Base-by-base conservation (phyloP, 108 stramenopile species). In the Craspedostauros australis region DNA sequence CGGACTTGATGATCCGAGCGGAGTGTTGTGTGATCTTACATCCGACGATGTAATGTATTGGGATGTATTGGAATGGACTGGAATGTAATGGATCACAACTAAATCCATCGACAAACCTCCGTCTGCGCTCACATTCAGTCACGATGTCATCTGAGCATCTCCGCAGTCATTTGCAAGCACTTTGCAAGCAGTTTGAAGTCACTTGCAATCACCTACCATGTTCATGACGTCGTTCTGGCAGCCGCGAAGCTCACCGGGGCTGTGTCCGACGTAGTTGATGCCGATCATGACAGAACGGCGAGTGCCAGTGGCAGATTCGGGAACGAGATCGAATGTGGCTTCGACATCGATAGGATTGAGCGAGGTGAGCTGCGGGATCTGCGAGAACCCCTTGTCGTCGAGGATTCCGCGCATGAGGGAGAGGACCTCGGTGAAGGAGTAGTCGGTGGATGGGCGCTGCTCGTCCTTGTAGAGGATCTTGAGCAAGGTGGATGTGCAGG, bases 401-500 rank as follows among this genome's bases (percentile, higher is more conserved):
- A 85, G 55, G 32, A 60, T 55, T 1, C 43, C 50, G 25, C 88
- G 64, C 84, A 86, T 90, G 20, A 70, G 57, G 22, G 46, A 40
- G 27, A 90, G 62, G 5, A 81, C 73, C 54, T 88, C 76, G 22
- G 82, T 71, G 73, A 83, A 95, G 16, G 77, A 78, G 60, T 82
- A 22, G 11, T 64, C 55, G 3, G 57, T 38, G 39, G 68, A 77
- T 3, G 66, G 49, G 8, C 44, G 30, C 15, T 76, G 43, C 12
- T 80, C 42, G 27, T 76, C 70, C 45, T 78, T 52, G 47, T 82
- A 91, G 18, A 89, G 54, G 7, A 66, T 56, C 11, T 72, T 74
- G 36, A 94, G 76, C 36, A 94, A 56, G 32, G 90, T 79, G 41
- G 84, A 86, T 16, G 93, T 94, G 44, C 85, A 86, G 9, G 93